A percentile compares a stretch with the other conserved stretches of the same genome.
phyloP scores from a whole-genome alignment of 2,329 filamentous ascomycete genomes.

The Alternaria conjuncta region DNA sequence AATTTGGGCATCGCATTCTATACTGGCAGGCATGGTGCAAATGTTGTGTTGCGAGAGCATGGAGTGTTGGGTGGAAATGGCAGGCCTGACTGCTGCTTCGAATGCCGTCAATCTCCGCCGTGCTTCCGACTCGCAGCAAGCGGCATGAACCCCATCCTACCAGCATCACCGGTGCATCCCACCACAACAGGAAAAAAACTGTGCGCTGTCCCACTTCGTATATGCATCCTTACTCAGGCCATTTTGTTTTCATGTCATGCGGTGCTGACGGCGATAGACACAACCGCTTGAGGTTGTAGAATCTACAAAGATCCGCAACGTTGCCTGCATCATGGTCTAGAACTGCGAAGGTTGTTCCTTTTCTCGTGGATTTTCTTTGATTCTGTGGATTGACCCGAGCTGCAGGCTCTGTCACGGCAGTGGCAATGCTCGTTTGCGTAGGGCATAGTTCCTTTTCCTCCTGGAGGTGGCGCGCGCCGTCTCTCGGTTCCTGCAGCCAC shows the following conservation, averaged over 20 bases:
- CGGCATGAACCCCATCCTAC: conserved; percentile 1
- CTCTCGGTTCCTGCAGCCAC: conserved; percentile 5
- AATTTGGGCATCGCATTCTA: not conserved
- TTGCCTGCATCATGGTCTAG: not conserved
- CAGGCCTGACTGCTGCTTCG: not conserved
- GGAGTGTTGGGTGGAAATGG: not conserved
- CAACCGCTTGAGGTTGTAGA: not conserved
- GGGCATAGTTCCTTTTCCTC: not conserved
- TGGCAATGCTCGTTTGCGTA: not conserved
- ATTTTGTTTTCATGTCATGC: conserved; percentile 2
- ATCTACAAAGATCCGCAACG: not conserved
- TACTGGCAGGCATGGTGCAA: not conserved
- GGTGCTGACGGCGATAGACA: not conserved
- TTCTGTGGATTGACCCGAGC: not conserved
- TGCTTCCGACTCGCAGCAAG: not conserved
- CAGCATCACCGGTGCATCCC: not conserved
- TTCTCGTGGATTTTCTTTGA: not conserved
- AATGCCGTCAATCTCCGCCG: not conserved
- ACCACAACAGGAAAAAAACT: conserved; percentile 6
- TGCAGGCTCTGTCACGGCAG: not conserved
- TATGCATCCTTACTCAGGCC: conserved; percentile 1
- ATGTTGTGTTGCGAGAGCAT: not conserved
- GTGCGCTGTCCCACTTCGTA: conserved; percentile 5
- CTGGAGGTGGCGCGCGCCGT: conserved; percentile 4
- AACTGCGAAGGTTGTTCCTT: not conserved